Evolutionary conservation across 345 rosid genomes (phyloP).

Genomic region (Salix exigua): DNA sequence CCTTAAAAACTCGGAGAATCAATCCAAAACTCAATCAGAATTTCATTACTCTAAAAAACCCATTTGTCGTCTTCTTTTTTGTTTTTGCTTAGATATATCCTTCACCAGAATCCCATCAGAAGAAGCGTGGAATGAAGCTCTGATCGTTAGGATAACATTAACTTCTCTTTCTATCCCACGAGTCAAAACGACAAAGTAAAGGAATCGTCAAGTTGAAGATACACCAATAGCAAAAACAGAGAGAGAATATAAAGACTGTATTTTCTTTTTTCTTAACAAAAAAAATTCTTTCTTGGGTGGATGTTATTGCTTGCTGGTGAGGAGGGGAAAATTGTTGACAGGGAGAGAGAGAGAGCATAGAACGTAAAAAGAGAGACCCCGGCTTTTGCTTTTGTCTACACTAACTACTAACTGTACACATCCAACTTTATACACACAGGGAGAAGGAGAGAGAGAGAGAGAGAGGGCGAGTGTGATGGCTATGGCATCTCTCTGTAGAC

Average conservation of each 20-base stretch:
- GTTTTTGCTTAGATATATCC: background rate
- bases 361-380: background rate
- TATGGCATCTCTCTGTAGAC: background rate
- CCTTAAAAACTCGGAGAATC: slow-evolving; percentile 13
- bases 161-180: slow-evolving; percentile 6
- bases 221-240: slow-evolving; percentile 6
- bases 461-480: background rate
- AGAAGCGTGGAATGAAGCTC: background rate
- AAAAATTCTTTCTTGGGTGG: background rate
- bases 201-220: slow-evolving; percentile 18
- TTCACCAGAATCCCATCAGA: slow-evolving; percentile 18
- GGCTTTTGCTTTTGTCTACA: slow-evolving; percentile 5
- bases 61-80: background rate
- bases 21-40: slow-evolving; percentile 19
- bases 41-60: slow-evolving; percentile 4
- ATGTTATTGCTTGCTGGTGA: slow-evolving; percentile 11
- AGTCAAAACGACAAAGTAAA: slow-evolving; percentile 7
- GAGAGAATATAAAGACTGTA: background rate
- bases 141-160: background rate
- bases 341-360: background rate
- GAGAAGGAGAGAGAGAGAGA: background rate
- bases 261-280: background rate
- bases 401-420: background rate
- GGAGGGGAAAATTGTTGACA: slow-evolving; percentile 1
- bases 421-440: background rate